Percentiles rank a stretch among this genome's conserved stretches.
Evolutionary conservation across 2,329 filamentous ascomycete species (phyloP).

Genomic region (Aspergillus flavus): DNA sequence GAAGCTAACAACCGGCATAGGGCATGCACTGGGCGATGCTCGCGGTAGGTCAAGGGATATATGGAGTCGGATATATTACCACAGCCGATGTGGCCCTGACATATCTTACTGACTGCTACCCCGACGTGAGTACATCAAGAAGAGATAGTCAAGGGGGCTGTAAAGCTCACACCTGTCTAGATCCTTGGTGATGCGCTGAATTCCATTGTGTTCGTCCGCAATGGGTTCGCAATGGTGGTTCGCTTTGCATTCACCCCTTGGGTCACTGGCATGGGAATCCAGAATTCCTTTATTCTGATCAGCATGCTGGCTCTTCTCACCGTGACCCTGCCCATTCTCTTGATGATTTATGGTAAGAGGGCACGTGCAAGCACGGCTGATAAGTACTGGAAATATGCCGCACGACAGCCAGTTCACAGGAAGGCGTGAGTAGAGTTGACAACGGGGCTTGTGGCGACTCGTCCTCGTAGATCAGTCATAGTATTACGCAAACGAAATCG

Average conservation of each 20-base stretch:
- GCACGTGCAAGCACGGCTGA: conserved; percentile 20
- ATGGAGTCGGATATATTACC: conserved; percentile 7
- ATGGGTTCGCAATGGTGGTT: conserved; percentile 47
- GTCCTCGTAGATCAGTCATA: too few relatives aligned
- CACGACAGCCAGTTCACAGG: background rate
- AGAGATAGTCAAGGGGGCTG: accelerated
- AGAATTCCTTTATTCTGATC: conserved; percentile 25
- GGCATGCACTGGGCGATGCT: conserved; percentile 51
- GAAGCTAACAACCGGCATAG: conserved; percentile 7
- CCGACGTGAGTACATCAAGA: conserved; percentile 1
- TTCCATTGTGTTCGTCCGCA: conserved; percentile 49
- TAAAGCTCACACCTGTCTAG: conserved; percentile 22
- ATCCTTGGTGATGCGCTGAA: conserved; percentile 53
- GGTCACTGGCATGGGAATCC: conserved; percentile 37
- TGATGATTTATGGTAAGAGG: conserved; percentile 29
- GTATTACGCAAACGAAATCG: accelerated
- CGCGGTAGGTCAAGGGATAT: conserved; percentile 37
- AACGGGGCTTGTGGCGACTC: too few relatives aligned
- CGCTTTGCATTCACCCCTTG: conserved; percentile 51
- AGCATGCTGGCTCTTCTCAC: conserved; percentile 19
- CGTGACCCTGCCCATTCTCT: conserved; percentile 21
- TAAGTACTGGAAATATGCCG: conserved; percentile 16
- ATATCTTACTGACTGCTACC: conserved; percentile 33
- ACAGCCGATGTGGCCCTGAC: conserved; percentile 7
- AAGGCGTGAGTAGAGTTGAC: background rate